Evolutionary conservation across 768 basidiomycete genomes (phyloP), one percentile per base, ranked within the genome.

Genomic region (Artomyces pyxidatus): DNA sequence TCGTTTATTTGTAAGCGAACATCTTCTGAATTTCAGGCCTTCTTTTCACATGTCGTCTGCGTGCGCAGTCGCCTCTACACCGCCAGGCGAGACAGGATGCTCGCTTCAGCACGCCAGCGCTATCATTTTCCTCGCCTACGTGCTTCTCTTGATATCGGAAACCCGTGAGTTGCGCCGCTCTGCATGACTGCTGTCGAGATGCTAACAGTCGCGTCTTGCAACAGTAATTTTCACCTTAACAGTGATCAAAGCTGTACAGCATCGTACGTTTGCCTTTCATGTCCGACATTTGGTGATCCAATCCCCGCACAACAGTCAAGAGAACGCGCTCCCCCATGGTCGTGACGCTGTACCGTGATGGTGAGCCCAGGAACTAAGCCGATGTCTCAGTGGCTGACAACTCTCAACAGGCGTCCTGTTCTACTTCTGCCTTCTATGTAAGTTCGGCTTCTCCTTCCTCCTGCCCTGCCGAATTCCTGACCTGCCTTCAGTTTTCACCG

Each of bases 151-250:
- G 35, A 6, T 71, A 3, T 68, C 61, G 3, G 73, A 74, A 59
- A 73, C 69, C 2, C 61, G 72, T 71, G 42, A 35, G 69, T 58
- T 14, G 26, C 45, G 28, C 46, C 29, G n/a, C 29, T 8, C 25
- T 26, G 19, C 16, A 41, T 23, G n/a, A n/a, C n/a, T n/a, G n/a
- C 30, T 16, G 17, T n/a, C 1, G 3, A 11, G 27, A 9, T 21
- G 3, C 49, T 37, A 21, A 35, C 32, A 17, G 4, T 23, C 22
- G 37, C 32, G 45, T n/a, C 42, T 37, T 22, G 39, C 40, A 19
- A n/a, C 39, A 74, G 72, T 61, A 19, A 67, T 72, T 48, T 70
- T 63, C 10, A 49, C 67, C 27, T 49, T 73, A 37, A 73, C 69
- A 3, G 61, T 57, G 2, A 61, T 71, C 7, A 66, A 65, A 45